Evolutionary conservation across 2,329 filamentous ascomycete genomes (phyloP).

Genomic region (Penicillium sp.): DNA sequence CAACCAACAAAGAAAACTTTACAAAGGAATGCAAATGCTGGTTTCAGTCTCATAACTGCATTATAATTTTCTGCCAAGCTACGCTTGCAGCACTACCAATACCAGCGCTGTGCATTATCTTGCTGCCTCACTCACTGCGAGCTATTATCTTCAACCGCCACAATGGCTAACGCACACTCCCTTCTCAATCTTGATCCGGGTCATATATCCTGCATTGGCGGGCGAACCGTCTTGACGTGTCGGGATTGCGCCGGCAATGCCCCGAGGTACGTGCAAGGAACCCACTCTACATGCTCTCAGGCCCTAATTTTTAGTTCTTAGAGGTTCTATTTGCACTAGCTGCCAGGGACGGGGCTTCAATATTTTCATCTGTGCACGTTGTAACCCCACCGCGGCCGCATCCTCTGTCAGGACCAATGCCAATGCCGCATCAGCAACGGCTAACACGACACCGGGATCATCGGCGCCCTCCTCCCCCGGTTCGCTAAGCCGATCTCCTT

Average conservation of each 20-base stretch:
- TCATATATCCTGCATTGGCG: slow-evolving; percentile 36
- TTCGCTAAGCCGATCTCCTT: slow-evolving; percentile 27
- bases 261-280: slow-evolving; percentile 28
- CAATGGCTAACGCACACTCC: slow-evolving; percentile 20
- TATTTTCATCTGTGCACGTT: slow-evolving; percentile 32
- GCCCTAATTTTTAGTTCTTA: slow-evolving; percentile 7
- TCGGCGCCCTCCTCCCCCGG: slow-evolving; percentile 19
- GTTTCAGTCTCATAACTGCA: not conserved
- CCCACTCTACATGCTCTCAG: not conserved
- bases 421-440: slow-evolving; percentile 11
- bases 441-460: slow-evolving; percentile 21
- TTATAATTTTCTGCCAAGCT: not conserved
- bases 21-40: not conserved
- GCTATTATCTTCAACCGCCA: not conserved
- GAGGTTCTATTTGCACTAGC: slow-evolving; percentile 26
- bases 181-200: slow-evolving; percentile 29
- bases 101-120: slow-evolving; percentile 3
- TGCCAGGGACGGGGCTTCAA: slow-evolving; percentile 34
- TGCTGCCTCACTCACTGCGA: not conserved
- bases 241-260: slow-evolving; percentile 38
- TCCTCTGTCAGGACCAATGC: slow-evolving; percentile 3
- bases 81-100: not conserved
- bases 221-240: slow-evolving; percentile 35
- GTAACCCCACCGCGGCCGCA: slow-evolving; percentile 27
- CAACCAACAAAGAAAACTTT: not conserved